Base-by-base conservation (phyloP, 2,329 filamentous ascomycete species). In the Hymenoscyphus infarciens region DNA sequence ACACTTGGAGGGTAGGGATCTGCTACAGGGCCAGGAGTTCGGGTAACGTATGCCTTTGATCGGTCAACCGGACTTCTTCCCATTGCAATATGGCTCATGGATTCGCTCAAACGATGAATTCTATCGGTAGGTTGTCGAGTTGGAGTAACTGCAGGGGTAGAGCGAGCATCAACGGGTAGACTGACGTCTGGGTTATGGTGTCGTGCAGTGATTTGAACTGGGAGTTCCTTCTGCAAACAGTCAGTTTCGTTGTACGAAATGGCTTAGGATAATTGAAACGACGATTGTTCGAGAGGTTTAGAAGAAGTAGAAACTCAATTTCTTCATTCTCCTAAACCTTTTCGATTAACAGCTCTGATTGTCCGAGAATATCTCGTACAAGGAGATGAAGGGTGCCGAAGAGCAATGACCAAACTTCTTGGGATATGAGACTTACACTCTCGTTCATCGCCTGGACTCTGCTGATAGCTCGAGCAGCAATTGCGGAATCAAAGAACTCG, bases 401-500 rank as follows among this genome's bases (percentile, higher is more conserved):
- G 25, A 27, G 25, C 25, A 27, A 27, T 4, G 25, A 27, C 2
- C 25, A 27, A 27, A 27, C 25, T 27, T 27, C 25, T 27, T 31
- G 7, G 38, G 45, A 16, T 22, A 27, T 8, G 15, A 10, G 3
- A 60, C 57, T 54, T 59, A 61, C 56, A n/a, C 49, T 31, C 25
- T 57, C 8, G 8, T 25, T 19, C 25, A 31, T 42, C 22, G 39
- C 33, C 45, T 58, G 35, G 7, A 61, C n/a, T 61, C 74, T 75
- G 7, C 75, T 70, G 3, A 79, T 74, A 5, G 80, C 79, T 4
- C 69, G 69, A 16, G 77, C 55, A 10, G 81, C 80, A 59, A 78
- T 72, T 2, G 78, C 76, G 25, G 77, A 74, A 64, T 86, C 82
- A 59, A 78, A 80, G 62, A 81, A 87, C 67, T 87, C 83, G 1